phyloP scores from a whole-genome alignment of 495 filamentous ascomycete species.

The Annulohypoxylon moriforme region DNA sequence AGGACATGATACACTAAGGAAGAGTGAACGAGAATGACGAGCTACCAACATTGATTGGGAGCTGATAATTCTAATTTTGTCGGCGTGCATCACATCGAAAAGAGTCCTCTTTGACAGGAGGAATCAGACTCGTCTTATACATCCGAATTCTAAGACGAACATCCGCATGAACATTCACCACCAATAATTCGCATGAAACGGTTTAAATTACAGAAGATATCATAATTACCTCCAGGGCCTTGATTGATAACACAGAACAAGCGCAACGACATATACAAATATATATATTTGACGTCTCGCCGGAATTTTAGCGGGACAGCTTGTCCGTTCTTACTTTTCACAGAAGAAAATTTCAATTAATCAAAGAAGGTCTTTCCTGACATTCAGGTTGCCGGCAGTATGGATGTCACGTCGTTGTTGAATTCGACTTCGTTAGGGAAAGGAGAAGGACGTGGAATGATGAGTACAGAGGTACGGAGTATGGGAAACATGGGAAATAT shows the following conservation, averaged over 20 bases:
- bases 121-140: neutral
- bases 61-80: conserved; percentile 2
- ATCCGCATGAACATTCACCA: neutral
- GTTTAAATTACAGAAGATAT: neutral
- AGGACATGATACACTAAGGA: neutral
- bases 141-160: neutral
- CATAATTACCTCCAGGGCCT: neutral
- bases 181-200: neutral
- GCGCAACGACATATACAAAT: neutral
- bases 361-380: neutral
- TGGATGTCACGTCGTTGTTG: conserved; percentile 53
- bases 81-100: neutral
- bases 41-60: neutral
- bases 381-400: conserved; percentile 20
- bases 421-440: conserved; percentile 48
- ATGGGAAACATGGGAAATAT: neutral
- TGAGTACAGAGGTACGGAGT: conserved; percentile 7
- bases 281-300: neutral
- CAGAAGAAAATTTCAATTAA: neutral
- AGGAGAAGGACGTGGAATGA: conserved; percentile 42
- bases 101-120: neutral
- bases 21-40: conserved; percentile 13
- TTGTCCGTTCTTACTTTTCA: neutral
- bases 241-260: neutral
- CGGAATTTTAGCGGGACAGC: neutral